Conservation (phyloP, 169 alveolate species). For the Plasmodium ovale region DNA sequence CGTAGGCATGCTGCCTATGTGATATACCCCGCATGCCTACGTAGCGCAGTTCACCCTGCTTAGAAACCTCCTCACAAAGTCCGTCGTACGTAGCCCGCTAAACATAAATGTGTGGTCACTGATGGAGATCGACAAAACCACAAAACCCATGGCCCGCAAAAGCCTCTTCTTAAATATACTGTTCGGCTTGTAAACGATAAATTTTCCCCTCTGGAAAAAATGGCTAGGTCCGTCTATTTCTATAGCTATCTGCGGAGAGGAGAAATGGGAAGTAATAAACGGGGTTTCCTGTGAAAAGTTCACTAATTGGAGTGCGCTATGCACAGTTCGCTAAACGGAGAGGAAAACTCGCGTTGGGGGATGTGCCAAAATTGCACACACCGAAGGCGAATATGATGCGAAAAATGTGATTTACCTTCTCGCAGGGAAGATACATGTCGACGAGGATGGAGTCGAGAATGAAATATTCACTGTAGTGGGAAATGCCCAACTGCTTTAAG, state of each 20-base stretch:
- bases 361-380: neutral
- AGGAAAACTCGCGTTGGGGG: neutral
- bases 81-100: constrained; percentile 23
- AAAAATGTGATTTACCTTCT: constrained; percentile 2
- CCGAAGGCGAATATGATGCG: neutral
- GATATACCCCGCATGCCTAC: no score
- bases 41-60: constrained; percentile 22
- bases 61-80: constrained; percentile 18
- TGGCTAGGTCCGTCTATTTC: constrained; percentile 74
- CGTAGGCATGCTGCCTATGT: neutral
- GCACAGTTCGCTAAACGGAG: no score
- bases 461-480: constrained; percentile 52
- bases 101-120: constrained; percentile 65
- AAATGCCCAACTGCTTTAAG: constrained; percentile 23
- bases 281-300: neutral
- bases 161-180: constrained; percentile 53
- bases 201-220: constrained; percentile 41
- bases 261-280: neutral
- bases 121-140: constrained; percentile 36
- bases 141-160: constrained; percentile 50
- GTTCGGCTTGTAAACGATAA: constrained; percentile 46
- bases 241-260: constrained; percentile 16
- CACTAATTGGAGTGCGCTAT: neutral
- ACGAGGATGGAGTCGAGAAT: constrained; percentile 60
- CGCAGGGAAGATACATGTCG: constrained; percentile 34